Conservation (phyloP, 1,139 yeast species). For the Taphrina deformans region DNA sequence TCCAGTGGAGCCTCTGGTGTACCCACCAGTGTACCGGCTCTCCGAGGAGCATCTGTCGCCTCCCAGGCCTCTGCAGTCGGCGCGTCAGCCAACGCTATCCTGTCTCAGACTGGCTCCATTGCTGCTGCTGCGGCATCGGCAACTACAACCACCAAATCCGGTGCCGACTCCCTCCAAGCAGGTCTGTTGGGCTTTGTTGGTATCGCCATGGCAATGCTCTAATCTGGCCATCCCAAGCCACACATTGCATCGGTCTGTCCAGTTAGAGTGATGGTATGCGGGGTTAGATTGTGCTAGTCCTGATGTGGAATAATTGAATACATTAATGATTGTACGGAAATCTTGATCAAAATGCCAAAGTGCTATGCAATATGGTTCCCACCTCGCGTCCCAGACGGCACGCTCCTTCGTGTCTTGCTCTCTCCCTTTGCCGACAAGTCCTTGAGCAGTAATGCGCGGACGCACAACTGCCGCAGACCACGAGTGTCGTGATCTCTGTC, state of each 20-base stretch:
- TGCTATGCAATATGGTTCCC: constrained; percentile 5
- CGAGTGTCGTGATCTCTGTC: background rate
- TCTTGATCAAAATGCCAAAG: background rate
- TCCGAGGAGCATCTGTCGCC: background rate
- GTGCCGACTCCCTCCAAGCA: background rate
- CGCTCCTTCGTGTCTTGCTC: background rate
- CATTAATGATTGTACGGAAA: background rate
- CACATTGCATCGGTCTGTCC: too few species aligned
- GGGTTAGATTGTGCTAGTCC: background rate
- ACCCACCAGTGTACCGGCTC: background rate
- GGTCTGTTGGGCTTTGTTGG: constrained; percentile 2
- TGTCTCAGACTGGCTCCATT: constrained; percentile 15
- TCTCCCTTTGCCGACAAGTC: background rate
- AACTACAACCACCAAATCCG: constrained; percentile 8
- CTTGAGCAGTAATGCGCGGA: constrained; percentile 18
- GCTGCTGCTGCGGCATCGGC: constrained; percentile 30
- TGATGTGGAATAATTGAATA: background rate
- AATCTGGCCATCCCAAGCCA: background rate
- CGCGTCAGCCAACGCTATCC: constrained; percentile 14
- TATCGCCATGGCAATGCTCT: background rate
- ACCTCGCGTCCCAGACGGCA: constrained; percentile 6
- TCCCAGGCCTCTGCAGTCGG: background rate
- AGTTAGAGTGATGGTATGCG: too few species aligned
- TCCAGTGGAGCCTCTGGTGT: constrained; percentile 13
- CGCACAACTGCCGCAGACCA: constrained; percentile 18